Evolutionary conservation across 441 rosid genomes (phyloP), one percentile per base, ranked within the genome.

Genomic region (Syzygium malaccense): DNA sequence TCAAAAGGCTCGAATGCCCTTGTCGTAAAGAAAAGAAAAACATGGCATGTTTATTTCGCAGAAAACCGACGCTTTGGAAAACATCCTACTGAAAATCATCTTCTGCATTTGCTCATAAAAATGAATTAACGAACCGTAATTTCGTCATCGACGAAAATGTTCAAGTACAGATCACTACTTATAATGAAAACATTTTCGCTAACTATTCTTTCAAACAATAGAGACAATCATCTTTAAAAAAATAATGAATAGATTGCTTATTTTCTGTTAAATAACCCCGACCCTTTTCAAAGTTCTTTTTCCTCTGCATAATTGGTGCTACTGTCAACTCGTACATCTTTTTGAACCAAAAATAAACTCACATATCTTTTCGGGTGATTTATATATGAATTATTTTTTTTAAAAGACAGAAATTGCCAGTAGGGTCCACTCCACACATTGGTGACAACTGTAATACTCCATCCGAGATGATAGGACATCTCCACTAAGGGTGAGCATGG

Each of bases 151-250:
- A 5, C 8, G 4, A 32, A 66, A 66, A 64, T 30, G 9, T 64
- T 14, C 2, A 37, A n/a, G 2, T 7, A 30, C 1, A n/a, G 3
- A 30, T 15, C 4, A 14, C 2, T 8, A 2, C 20, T 8, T 14
- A 20, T 33, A 10, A 19, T 18, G 8, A 20, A 71, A 71, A 20
- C 5, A 71, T 71, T 71, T 75, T 23, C 14, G 14, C 51, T 23
- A 5, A 6, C 0, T 75, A 11, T 5, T 71, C 23, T 68, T 37
- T 7, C 3, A 20, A 19, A 71, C 4, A 11, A 37, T 6, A 20
- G 7, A 62, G 5, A 71, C 6, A 0, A 23, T 41, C 1, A 6
- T 20, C 15, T 33, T 5, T 20, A 5, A 8, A 33, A 71, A 71
- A 37, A 71, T 71, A 71, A 10, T 12, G 23, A 20, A 4, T 37